A percentile compares a stretch with the other conserved stretches of the same genome.
Evolutionary conservation across 139 green algal species (phyloP).

Genomic region (Astrephomene gubernaculifera): DNA sequence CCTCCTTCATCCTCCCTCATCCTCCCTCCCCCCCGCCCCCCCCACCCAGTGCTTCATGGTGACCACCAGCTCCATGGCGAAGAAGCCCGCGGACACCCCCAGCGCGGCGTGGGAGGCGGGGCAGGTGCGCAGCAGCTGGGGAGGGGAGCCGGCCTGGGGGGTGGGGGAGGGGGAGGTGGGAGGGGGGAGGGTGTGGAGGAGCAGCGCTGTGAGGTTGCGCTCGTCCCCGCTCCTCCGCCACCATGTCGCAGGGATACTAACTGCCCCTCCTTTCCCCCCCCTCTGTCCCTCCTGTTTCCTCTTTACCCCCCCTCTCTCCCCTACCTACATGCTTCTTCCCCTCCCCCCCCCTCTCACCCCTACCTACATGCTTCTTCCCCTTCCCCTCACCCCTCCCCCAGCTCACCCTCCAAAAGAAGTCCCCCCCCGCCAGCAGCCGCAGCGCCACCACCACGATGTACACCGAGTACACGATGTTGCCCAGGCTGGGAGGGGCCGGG

Average conservation of each 20-base stretch:
- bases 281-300: not conserved
- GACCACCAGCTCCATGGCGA: constrained; percentile 45
- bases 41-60: constrained; percentile 58
- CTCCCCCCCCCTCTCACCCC: not conserved
- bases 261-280: too few species aligned
- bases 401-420: constrained; percentile 50
- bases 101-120: constrained; percentile 29
- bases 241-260: too few species aligned
- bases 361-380: not conserved
- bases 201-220: not conserved
- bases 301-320: too few species aligned
- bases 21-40: not conserved
- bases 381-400: not conserved
- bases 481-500: constrained; percentile 31
- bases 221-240: not conserved
- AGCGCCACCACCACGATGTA: constrained; percentile 44
- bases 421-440: not conserved
- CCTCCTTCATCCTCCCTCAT: not conserved
- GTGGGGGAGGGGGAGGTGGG: too few species aligned
- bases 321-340: not conserved
- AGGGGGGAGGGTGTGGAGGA: not conserved
- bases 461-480: constrained; percentile 38
- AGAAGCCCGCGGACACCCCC: constrained; percentile 53
- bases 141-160: not conserved
- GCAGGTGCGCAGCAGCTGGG: constrained; percentile 14